Evolutionary conservation across 2,329 filamentous ascomycete genomes (phyloP).

Genomic region (Colletotrichum agaves): DNA sequence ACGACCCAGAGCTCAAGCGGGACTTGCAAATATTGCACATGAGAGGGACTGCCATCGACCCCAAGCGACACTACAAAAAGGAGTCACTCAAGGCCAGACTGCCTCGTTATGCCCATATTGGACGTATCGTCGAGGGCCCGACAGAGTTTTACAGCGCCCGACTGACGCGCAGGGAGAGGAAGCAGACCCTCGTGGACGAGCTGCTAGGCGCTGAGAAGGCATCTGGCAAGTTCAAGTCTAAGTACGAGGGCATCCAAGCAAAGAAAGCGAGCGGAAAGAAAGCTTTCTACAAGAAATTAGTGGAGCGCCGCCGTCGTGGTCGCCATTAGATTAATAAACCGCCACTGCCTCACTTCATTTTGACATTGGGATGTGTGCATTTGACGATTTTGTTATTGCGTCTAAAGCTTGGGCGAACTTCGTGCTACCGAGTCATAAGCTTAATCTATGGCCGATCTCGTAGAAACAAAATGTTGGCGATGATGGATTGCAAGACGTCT

Average conservation of each 20-base stretch:
- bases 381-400: too few species aligned
- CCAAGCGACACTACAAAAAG: conserved; percentile 93
- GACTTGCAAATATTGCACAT: conserved; percentile 91
- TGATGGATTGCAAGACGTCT: too few species aligned
- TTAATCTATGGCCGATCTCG: too few species aligned
- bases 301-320: conserved; percentile 51
- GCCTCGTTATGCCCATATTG: conserved; percentile 89
- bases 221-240: conserved; percentile 81
- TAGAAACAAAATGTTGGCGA: too few species aligned
- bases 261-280: conserved; percentile 90
- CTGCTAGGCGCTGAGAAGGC: conserved; percentile 75
- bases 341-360: too few species aligned
- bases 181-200: conserved; percentile 87
- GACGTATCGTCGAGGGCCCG: conserved; percentile 87
- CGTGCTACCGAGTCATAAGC: too few species aligned
- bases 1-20: conserved; percentile 83
- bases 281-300: conserved; percentile 84
- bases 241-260: conserved; percentile 86
- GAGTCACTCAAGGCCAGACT: conserved; percentile 75
- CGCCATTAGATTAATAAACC: conserved; percentile 31
- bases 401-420: too few species aligned
- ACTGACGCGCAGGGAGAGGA: conserved; percentile 87
- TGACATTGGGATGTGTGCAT: not conserved
- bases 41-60: conserved; percentile 82
- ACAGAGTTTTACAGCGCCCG: conserved; percentile 87